Base-by-base conservation (phyloP, 148 eudicot species). In the Suaeda aralocaspica region DNA sequence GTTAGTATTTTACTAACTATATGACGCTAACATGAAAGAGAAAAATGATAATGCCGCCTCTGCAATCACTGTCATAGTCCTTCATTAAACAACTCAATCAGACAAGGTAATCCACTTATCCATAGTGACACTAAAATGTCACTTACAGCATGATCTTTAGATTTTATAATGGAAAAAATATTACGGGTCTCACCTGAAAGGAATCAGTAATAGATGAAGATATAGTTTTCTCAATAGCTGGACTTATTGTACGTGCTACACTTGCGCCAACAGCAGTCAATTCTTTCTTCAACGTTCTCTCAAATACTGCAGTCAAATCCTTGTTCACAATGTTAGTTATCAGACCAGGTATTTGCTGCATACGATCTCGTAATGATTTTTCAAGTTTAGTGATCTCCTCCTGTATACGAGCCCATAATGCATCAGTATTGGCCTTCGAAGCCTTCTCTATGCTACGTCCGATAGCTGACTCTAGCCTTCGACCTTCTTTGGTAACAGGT, bases 261-360 rank as follows among this genome's bases (percentile, higher is more conserved):
- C 80, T 85, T 45, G 88, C 84, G 70, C 84, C 85, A 74, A 86
- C 80, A 31, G 88, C 74, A 70, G 87, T 77, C 64, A 86, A 41
- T 80, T 95, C 97, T 80, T 85, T 91, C 86, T 95, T 95, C 72
- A 95, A 53, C 31, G 78, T 64, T 82, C 80, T 95, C 77, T 95
- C 99, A 76, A 91, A 33, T 59, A 80, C 45, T 29, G 83, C 80
- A 33, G 80, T 79, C 62, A 89, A 70, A 36, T 95, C 97, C 80
- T 88, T 95, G 77, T 80, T 86, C 44, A 82, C 55, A 75, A 76
- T 73, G 72, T 84, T 91, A 50, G 76, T 81, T 45, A 89, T 72
- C 79, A 81, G 60, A 65, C 67, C 86, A 60, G 78, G 72, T 42
- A 89, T 63, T 60, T 95, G 97, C 62, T 87, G 96, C 50, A 76